Evolutionary conservation across 805 yeast genomes (phyloP), one percentile per base, ranked within the genome.

Genomic region (Schwanniomyces pseudopolymorphus): DNA sequence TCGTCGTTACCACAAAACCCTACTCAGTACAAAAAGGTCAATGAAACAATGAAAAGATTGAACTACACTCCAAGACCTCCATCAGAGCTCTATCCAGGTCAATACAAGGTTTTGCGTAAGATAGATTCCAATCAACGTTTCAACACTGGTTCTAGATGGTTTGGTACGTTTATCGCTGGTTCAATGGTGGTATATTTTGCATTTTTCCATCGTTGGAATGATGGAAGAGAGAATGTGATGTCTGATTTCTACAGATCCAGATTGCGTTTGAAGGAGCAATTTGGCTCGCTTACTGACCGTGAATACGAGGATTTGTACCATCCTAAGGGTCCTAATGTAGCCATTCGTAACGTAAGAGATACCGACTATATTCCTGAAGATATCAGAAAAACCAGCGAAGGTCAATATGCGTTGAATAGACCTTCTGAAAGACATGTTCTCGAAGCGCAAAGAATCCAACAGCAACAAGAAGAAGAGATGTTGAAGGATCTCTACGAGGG

Each of bases 161-260:
- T 84, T 20, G 83, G 85, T 0, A 73, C 75, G 33, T 57, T 78
- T 7, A 55, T 81, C 26, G 77, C 80, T 6, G 68, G 72, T 26
- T 73, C 78, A 0, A 63, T 85, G 6, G 64, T 79, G 21, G 60
- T 79, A 1, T 85, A 83, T 56, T 81, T 83, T 19, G 77, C 85
- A 2, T 89, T 89, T 61, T 83, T 87, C 66, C 79, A 84, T 61
- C 71, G 89, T 43, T 88, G 96, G 96, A 87, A 89, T 58, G 94
- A 88, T 48, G 90, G 90, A 2, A 78, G 79, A 51, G 92, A 88
- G 47, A 84, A 88, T 57, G 81, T 85, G 6, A 82, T 88, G 65
- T 77, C 89, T 10, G 81, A 78, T 35, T 81, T 86, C 42, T 82
- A 87, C 62, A 65, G 92, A 42, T 61, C 73, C 21, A 82, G 88